Conservation (phyloP, 192 early-diverging fungal species). For the Piromyces finnis region DNA sequence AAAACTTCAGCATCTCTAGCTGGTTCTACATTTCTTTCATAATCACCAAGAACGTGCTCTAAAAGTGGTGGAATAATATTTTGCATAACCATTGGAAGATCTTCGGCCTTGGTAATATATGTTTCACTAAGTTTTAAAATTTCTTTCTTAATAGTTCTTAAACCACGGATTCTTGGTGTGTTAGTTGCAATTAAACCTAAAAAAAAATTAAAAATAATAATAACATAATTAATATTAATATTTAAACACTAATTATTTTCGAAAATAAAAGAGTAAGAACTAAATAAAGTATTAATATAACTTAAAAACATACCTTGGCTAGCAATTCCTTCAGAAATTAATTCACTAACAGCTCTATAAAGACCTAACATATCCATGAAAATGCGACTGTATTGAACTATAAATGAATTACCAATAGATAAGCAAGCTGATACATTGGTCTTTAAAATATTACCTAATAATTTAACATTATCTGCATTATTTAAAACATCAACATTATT, state of each 20-base stretch:
- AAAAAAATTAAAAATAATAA: not conserved
- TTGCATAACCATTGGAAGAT: constrained; percentile 54
- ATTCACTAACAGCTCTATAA: constrained; percentile 70
- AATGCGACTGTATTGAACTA: constrained; percentile 72
- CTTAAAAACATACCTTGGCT: constrained; percentile 27
- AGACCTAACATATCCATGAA: constrained; percentile 81
- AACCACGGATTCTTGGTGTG: constrained; percentile 65
- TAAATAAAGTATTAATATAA: constrained; percentile 1
- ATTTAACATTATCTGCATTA: constrained; percentile 66
- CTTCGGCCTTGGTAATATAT: constrained; percentile 76
- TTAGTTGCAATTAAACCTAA: constrained; percentile 72
- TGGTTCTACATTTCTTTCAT: constrained; percentile 65
- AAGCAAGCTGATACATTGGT: constrained; percentile 84
- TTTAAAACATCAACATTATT: constrained; percentile 50
- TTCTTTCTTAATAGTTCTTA: constrained; percentile 95
- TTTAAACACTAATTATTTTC: too few species aligned
- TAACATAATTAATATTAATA: too few species aligned
- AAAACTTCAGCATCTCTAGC: constrained; percentile 93
- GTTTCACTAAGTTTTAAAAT: constrained; percentile 80
- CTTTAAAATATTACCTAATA: constrained; percentile 82
- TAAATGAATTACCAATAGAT: constrained; percentile 73
- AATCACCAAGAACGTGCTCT: constrained; percentile 77
- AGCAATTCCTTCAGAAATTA: constrained; percentile 65
- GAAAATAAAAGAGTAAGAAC: not conserved
- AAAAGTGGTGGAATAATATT: constrained; percentile 84